Base-by-base conservation (phyloP, 2,329 filamentous ascomycete genomes). In the Aureobasidium leucospermi region DNA sequence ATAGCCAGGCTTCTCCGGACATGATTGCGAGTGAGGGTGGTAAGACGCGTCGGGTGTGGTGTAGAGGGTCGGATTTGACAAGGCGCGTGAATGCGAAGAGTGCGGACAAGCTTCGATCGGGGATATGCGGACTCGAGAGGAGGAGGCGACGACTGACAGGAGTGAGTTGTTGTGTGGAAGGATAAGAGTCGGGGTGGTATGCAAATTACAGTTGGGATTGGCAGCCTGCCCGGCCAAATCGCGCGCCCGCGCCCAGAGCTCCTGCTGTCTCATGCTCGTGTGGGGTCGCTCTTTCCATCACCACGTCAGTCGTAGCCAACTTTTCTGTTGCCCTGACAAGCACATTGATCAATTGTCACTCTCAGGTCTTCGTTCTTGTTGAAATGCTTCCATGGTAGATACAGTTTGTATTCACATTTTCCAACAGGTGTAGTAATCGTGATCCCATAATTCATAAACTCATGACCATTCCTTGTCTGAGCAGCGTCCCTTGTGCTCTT, bases 1-100 rank as follows among this genome's bases (percentile, higher is more conserved):
- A 99, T 75, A 99, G 82, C 94, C 71, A 73, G 65, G 71, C 71
- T 70, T 73, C 71, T 65, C 71, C 70, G 59, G 70, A 72, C 71
- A 73, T 73, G 60, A 66, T 71, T 65, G 61, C 55, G 49, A 59
- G 5, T 15, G 34, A 29, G 36, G 34, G 36, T n/a, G 34, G 31
- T 45, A n/a, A 29, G 38, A 32, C 43, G 53, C 43, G 53, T 60
- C 41, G 59, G 42, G 29, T 36, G 41, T 58, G 53, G 42, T 38
- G 11, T 38, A 34, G 32, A 38, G 23, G 23, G 31, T 56, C 52
- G 51, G 39, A 39, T 32, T 31, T 23, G 52, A 34, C 41, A 28
- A 10, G 31, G 39, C 52, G 52, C 41, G 52, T 23, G 39, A 11
- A 38, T 31, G 36, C 52, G 16, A 16, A 7, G 10, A 13, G 49